Conservation (phyloP, 345 rosid species). For the Rhodamnia rubescens region DNA sequence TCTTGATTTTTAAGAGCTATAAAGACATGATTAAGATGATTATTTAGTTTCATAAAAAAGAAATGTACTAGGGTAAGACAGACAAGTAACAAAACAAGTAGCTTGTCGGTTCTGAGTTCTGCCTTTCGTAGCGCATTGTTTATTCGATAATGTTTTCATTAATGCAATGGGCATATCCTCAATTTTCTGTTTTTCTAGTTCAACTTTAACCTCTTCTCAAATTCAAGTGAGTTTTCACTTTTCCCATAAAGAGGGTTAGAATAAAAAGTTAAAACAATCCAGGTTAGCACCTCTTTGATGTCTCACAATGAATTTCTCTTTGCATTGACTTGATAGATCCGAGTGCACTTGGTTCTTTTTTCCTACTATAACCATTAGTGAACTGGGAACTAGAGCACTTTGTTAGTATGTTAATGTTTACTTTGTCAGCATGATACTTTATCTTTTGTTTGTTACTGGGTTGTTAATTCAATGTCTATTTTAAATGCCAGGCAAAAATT, state of each 20-base stretch:
- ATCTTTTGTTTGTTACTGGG: background rate
- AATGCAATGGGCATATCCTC: background rate
- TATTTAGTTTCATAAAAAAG: background rate
- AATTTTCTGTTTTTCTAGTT: background rate
- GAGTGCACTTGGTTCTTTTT: background rate
- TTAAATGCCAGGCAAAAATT: constrained; percentile 66
- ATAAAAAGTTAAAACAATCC: background rate
- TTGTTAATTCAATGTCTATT: background rate
- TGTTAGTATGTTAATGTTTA: background rate
- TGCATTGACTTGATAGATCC: background rate
- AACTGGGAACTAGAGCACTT: background rate
- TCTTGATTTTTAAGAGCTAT: background rate
- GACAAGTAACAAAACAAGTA: background rate
- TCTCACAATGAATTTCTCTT: background rate
- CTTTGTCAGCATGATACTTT: background rate
- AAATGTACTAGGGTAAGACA: too few species aligned
- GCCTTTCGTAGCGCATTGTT: background rate
- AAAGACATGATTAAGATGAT: background rate
- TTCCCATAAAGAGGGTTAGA: background rate
- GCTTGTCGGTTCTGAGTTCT: background rate
- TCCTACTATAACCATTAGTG: background rate
- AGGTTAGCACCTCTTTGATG: background rate
- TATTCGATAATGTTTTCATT: background rate
- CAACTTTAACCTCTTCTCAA: background rate
- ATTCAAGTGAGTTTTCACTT: background rate